These are phyloP conservation scores for Trypanosoma scelopori DNA, from an alignment of 208 protist species.

Conservation along the genomic window DNA sequence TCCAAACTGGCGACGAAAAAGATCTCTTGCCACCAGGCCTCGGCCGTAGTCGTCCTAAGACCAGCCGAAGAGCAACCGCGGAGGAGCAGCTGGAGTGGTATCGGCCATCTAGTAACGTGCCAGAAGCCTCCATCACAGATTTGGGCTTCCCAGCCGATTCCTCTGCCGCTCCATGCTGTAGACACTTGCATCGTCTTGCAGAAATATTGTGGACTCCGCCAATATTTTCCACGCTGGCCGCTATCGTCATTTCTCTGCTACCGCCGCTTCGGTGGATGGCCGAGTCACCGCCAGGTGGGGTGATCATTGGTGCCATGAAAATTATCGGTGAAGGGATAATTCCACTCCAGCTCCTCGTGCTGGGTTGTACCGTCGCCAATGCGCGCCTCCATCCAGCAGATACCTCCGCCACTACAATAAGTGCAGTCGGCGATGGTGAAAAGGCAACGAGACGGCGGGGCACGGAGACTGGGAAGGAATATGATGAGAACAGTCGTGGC, in stretches of 20 bases:
- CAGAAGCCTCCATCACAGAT: neutral
- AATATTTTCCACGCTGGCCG: conserved; percentile 46
- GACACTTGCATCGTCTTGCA: no score
- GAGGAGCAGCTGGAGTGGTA: conserved; percentile 20
- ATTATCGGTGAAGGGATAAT: conserved; percentile 57
- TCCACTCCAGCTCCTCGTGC: conserved; percentile 61
- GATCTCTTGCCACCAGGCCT: neutral
- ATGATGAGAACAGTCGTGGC: neutral
- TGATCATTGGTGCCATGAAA: conserved; percentile 51
- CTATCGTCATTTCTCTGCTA: conserved; percentile 58
- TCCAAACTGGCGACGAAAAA: neutral
- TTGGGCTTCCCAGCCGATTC: no score
- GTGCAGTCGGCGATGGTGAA: conserved; percentile 10
- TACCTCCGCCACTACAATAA: conserved; percentile 8
- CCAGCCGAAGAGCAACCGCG: neutral
- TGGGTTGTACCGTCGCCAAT: conserved; percentile 46
- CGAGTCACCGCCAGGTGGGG: conserved; percentile 34
- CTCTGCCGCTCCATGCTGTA: no score
- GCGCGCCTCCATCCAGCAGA: neutral
- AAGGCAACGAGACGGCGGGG: neutral
- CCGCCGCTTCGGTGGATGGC: conserved; percentile 69
- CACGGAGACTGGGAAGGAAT: conserved; percentile 10
- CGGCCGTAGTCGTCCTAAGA: neutral
- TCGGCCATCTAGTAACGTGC: neutral
- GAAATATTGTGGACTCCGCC: conserved; percentile 40